Base-by-base conservation (phyloP, 257 asterid species). In the Rauvolfia tetraphylla region DNA sequence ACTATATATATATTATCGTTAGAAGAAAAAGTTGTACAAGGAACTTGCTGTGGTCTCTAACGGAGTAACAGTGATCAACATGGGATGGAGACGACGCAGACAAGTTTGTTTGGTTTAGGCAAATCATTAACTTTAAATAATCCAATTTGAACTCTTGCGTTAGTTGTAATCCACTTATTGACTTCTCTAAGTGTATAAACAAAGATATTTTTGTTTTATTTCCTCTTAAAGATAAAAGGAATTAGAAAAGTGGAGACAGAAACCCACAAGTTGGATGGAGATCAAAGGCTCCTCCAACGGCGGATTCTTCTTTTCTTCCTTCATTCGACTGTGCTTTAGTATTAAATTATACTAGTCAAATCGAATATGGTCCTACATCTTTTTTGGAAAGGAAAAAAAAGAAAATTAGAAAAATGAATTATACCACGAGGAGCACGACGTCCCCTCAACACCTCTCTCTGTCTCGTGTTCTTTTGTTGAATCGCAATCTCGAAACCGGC, bases 391-490 rank as follows among this genome's bases (percentile, higher is more conserved):
- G 31, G n/a, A n/a, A n/a, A n/a, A n/a, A n/a, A n/a, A n/a, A n/a
- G 38, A 46, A 48, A 65, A 22, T 13, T 42, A 14, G n/a, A 18
- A 7, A 59, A 41, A 38, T 57, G 54, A 79, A 83, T 72, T 80
- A 54, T 48, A 68, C 73, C 90, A 88, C 82, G 86, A 81, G 80
- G 84, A 73, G 57, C 90, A 84, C 79, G 90, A 72, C 61, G 23
- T 68, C 61, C 56, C 56, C 78, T 31, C 25, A 38, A 66, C 44
- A 27, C 7, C 33, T 44, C 72, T 23, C 65, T 25, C 42, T 39
- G 3, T 9, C 8, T 58, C 42, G 34, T 46, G 46, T 34, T 46
- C 76, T 18, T 31, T 10, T 18, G 2, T 15, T 39, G 53, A 11
- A 13, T 4, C 44, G 6, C 33, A 75, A 71, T 29, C 4, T 68